Percentiles rank a stretch among this genome's conserved stretches.
Evolutionary conservation across 1,139 yeast genomes (phyloP).

Genomic region (Candida sp.): DNA sequence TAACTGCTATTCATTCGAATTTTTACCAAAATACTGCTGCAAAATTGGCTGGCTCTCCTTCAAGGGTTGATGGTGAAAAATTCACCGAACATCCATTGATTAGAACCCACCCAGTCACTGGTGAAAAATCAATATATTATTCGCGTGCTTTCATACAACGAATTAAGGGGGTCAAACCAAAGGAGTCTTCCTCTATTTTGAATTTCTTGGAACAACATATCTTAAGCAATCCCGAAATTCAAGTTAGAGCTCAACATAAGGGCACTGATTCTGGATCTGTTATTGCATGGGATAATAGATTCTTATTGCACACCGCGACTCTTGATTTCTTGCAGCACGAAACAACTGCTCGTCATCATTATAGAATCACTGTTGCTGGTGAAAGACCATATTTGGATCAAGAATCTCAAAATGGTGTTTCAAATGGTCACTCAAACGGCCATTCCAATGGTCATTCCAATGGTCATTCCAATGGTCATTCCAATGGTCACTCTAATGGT

Average conservation of each 20-base stretch:
- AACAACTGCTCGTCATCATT: slow-evolving; percentile 19
- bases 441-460: slow-evolving; percentile 5
- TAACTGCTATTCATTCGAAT: slow-evolving; percentile 23
- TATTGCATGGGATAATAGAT: slow-evolving; percentile 23
- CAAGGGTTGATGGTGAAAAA: slow-evolving; percentile 18
- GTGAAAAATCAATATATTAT: slow-evolving; percentile 20
- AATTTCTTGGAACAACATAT: slow-evolving; percentile 20
- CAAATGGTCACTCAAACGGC: slow-evolving; percentile 10
- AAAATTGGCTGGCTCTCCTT: slow-evolving; percentile 10
- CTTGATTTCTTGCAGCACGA: slow-evolving; percentile 16
- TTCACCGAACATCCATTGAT: slow-evolving; percentile 26
- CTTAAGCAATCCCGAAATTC: slow-evolving; percentile 19
- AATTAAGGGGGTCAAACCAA: slow-evolving; percentile 19
- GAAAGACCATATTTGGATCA: slow-evolving; percentile 16
- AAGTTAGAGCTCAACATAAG: slow-evolving; percentile 21
- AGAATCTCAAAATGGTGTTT: slow-evolving; percentile 3
- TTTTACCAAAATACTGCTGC: slow-evolving; percentile 19
- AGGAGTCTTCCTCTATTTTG: slow-evolving; percentile 19
- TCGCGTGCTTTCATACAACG: slow-evolving; percentile 19
- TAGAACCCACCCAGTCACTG: slow-evolving; percentile 27
- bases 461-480: slow-evolving; percentile 5
- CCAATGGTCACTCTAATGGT: slow-evolving; percentile 1
- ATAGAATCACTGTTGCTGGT: slow-evolving; percentile 21
- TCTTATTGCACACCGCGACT: slow-evolving; percentile 19
- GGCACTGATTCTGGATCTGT: slow-evolving; percentile 11